These are phyloP conservation scores for Phaseolus coccineus DNA, from an alignment of 331 rosid species.

Conservation along the genomic window DNA sequence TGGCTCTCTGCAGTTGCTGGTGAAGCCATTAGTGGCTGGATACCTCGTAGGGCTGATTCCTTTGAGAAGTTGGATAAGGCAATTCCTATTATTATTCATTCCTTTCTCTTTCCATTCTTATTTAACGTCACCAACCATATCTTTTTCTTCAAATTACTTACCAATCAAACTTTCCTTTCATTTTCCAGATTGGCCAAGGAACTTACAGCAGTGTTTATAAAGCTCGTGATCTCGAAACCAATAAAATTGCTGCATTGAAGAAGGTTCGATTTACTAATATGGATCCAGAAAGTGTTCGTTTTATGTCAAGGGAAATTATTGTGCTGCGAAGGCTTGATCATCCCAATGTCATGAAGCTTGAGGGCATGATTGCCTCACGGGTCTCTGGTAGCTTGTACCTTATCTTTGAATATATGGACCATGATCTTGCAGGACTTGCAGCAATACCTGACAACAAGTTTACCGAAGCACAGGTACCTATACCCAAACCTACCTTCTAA, in stretches of 20 bases:
- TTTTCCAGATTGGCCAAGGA: conserved; percentile 89
- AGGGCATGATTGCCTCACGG: conserved; percentile 86
- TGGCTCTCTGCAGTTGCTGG: conserved; percentile 87
- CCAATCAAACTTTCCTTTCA: neutral
- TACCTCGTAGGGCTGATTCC: conserved; percentile 87
- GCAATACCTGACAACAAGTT: conserved; percentile 69
- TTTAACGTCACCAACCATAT: neutral
- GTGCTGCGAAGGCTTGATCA: conserved; percentile 81
- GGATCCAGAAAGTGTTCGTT: conserved; percentile 93
- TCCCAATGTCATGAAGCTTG: conserved; percentile 94
- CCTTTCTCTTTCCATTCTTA: neutral
- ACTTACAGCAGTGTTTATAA: conserved; percentile 89
- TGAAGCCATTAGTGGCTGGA: conserved; percentile 87
- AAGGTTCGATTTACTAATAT: conserved; percentile 85
- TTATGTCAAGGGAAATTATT: conserved; percentile 86
- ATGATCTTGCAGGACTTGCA: conserved; percentile 86
- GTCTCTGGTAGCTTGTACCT: conserved; percentile 87
- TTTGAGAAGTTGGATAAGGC: conserved; percentile 85
- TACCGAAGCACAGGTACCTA: conserved; percentile 75
- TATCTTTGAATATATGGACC: conserved; percentile 90
- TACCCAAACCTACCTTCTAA: conserved; percentile 39
- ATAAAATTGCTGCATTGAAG: conserved; percentile 82
- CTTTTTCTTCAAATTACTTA: neutral
- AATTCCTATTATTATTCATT: conserved; percentile 1
- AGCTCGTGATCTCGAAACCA: conserved; percentile 85